A percentile compares a stretch with the other conserved stretches of the same genome.
These are phyloP conservation scores for Mycena olivaceomarginata DNA, from an alignment of 768 basidiomycete species.

Conservation along the genomic window DNA sequence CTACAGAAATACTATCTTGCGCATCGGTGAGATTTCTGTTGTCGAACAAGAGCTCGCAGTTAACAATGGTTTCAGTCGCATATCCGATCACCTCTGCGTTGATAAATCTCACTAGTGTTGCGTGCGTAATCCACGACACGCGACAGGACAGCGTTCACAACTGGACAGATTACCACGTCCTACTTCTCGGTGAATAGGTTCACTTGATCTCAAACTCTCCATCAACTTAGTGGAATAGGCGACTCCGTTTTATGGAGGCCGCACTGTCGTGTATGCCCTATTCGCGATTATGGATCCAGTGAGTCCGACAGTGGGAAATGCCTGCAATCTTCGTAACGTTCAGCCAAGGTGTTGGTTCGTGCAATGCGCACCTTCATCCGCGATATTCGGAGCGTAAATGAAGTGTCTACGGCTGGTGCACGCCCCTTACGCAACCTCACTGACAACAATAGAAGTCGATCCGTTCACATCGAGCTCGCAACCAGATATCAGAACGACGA, in stretches of 20 bases:
- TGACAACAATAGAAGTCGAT: slow-evolving; percentile 1
- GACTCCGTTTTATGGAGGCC: slow-evolving; percentile 38
- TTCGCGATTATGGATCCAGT: slow-evolving; percentile 41
- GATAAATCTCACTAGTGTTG: slow-evolving; percentile 23
- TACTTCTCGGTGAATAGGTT: slow-evolving; percentile 17
- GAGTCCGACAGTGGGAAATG: background rate
- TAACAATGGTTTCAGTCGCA: slow-evolving; percentile 20
- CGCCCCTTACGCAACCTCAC: background rate
- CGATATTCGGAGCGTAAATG: background rate
- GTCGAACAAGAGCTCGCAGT: slow-evolving; percentile 3
- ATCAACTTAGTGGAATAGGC: slow-evolving; percentile 12
- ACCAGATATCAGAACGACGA: slow-evolving; percentile 7
- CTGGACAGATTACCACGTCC: slow-evolving; percentile 26
- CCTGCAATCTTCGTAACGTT: background rate
- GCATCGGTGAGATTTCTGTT: slow-evolving; percentile 9
- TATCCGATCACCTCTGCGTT: slow-evolving; percentile 25
- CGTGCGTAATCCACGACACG: slow-evolving; percentile 19
- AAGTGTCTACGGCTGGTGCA: background rate
- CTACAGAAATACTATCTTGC: slow-evolving; percentile 22
- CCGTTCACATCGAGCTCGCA: slow-evolving; percentile 1
- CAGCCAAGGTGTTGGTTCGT: slow-evolving; percentile 8
- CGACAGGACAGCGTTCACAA: slow-evolving; percentile 19
- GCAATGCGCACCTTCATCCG: slow-evolving; percentile 11
- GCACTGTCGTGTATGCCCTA: slow-evolving; percentile 39
- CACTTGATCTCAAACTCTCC: background rate